Evolutionary conservation across 2,329 filamentous ascomycete species (phyloP), one percentile per base, ranked within the genome.

Genomic region (Lachnellula hyalina): DNA sequence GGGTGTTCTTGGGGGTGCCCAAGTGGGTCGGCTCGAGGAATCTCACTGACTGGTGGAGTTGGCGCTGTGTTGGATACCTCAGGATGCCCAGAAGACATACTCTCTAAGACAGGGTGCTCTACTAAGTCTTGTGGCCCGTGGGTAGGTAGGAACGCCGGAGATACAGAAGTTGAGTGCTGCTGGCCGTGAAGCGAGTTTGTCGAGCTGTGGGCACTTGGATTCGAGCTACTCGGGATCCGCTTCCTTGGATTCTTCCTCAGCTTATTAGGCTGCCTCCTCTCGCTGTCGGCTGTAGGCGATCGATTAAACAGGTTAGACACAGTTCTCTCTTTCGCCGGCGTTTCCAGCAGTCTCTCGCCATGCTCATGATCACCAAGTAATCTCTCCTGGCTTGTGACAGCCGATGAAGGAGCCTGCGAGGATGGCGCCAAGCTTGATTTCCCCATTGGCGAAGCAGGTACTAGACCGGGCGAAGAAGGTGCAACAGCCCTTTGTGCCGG

Each of bases 131-230:
- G 66, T 8, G 66, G 63, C 32, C 63, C 60, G 34, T 67, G 57
- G 44, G 67, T 61, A 36, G 71, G 67, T 51, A 66, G 65, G 40
- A 72, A 63, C 23, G 58, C 58, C 38, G 66, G 65, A 25, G 64
- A 64, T 8, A 55, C 68, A 14, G 65, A 49, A 46, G 64, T 58
- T 35, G 49, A 49, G 47, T 65, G 68, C 8, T 51, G 50, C 14
- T 40, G 40, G 5, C 61, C 77, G 34, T 74, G 73, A n/a, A 96
- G 75, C 7, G 92, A 96, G 15, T 88, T 83, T 6, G 83, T 87
- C 15, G 94, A 97, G 67, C 92, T 96, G 61, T 96, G 91, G 0
- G 93, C 92, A 68, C 93, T 96, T 19, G 86, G 86, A 63, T 90
- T 92, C 21, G 87, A 74, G 66, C 89, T 90, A 42, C 84, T 86